These are phyloP conservation scores for Neohortaea acidophila DNA, from an alignment of 495 filamentous ascomycete species.

Conservation along the genomic window DNA sequence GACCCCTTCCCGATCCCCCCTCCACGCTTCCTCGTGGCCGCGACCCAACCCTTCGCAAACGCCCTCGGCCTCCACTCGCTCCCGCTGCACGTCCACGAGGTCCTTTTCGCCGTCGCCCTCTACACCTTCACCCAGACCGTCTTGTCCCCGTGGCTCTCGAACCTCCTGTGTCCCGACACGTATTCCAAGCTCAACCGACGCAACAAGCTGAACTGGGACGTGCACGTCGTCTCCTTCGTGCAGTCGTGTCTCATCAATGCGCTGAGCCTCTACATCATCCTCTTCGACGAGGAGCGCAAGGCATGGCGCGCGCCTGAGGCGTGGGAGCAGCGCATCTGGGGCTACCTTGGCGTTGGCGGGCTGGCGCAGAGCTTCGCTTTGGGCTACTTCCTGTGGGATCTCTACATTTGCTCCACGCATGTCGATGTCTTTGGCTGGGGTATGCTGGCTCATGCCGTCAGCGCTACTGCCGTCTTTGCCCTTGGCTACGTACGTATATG, in stretches of 20 bases:
- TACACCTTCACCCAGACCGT: constrained; percentile 64
- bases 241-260: constrained; percentile 68
- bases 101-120: constrained; percentile 53
- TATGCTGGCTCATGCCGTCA: constrained; percentile 76
- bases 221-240: constrained; percentile 85
- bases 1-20: constrained; percentile 55
- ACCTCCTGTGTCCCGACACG: constrained; percentile 47
- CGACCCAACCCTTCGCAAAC: constrained; percentile 43
- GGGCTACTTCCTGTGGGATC: constrained; percentile 95
- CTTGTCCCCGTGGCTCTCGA: constrained; percentile 62
- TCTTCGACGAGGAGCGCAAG: constrained; percentile 55
- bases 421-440: constrained; percentile 73
- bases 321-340: constrained; percentile 66
- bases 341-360: constrained; percentile 69
- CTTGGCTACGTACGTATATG: constrained; percentile 72
- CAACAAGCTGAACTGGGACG: constrained; percentile 84
- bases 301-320: constrained; percentile 19
- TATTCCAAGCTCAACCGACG: constrained; percentile 52
- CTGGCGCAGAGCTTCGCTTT: constrained; percentile 71
- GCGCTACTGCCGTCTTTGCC: constrained; percentile 70
- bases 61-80: constrained; percentile 51
- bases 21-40: constrained; percentile 35
- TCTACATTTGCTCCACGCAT: constrained; percentile 56
- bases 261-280: constrained; percentile 73
- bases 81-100: constrained; percentile 76